These are phyloP conservation scores for Colletotrichum cuscutae DNA, from an alignment of 2,329 filamentous ascomycete species.

Conservation along the genomic window DNA sequence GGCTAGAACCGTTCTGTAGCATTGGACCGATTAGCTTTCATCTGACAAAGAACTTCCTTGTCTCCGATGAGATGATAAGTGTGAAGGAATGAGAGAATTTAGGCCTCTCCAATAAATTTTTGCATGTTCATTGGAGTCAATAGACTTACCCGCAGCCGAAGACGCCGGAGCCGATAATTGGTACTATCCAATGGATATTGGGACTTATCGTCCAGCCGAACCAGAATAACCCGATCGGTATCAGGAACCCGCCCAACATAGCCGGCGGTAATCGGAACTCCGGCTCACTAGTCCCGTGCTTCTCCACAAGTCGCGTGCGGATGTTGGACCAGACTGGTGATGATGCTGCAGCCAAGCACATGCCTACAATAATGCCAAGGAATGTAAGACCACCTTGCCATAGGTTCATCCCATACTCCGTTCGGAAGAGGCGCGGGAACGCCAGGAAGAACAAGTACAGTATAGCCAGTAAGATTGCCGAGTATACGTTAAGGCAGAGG, in stretches of 20 bases:
- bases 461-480: constrained; percentile 84
- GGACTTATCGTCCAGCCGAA: constrained; percentile 35
- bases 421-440: constrained; percentile 81
- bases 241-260: constrained; percentile 78
- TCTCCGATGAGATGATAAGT: no score
- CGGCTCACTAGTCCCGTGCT: constrained; percentile 74
- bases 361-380: constrained; percentile 75
- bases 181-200: constrained; percentile 30
- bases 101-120: not conserved
- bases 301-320: constrained; percentile 65
- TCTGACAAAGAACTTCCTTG: constrained; percentile 38
- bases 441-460: constrained; percentile 94
- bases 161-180: constrained; percentile 74
- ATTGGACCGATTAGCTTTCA: constrained; percentile 37
- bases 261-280: constrained; percentile 85
- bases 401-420: constrained; percentile 78
- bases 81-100: not conserved
- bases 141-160: constrained; percentile 74
- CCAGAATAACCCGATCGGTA: constrained; percentile 69
- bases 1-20: constrained; percentile 74
- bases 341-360: constrained; percentile 67
- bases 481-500: constrained; percentile 81
- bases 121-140: not conserved
- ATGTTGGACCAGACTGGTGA: constrained; percentile 74
- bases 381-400: constrained; percentile 84